Percentiles rank a stretch among this genome's conserved stretches.
Conservation (phyloP, 2,329 filamentous ascomycete genomes). For the Didymella lethalis region DNA sequence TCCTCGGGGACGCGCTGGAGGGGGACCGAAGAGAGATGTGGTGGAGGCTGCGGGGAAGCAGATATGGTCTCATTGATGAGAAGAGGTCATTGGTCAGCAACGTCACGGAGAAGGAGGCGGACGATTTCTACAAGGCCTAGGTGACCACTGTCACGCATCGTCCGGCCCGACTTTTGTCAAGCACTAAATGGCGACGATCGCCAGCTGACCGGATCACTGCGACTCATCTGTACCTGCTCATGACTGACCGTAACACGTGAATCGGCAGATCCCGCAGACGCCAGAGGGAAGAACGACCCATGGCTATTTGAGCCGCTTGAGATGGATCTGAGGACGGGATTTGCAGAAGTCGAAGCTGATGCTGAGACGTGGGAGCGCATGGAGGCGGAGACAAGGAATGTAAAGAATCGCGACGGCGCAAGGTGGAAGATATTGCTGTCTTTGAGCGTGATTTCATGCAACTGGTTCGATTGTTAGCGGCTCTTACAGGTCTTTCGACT, state of each 20-base stretch:
- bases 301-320: neutral
- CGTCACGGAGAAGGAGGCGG: constrained; percentile 75
- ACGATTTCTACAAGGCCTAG: constrained; percentile 42
- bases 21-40: constrained; percentile 85
- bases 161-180: constrained; percentile 6
- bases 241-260: no score
- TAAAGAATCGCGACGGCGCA: neutral
- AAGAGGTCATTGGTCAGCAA: constrained; percentile 69
- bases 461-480: no score
- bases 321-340: neutral
- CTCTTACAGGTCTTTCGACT: no score
- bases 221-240: no score
- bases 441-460: neutral
- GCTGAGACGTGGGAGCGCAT: neutral
- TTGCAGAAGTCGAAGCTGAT: neutral
- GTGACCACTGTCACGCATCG: constrained; percentile 27
- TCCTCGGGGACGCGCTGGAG: constrained; percentile 73
- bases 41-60: constrained; percentile 72
- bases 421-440: neutral
- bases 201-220: no score
- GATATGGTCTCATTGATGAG: constrained; percentile 76
- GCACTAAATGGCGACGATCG: no score
- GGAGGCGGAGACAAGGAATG: neutral
- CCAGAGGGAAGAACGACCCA: neutral
- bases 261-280: no score